Conservation (phyloP, 306 rosid genomes). For the Sindora glabra region DNA sequence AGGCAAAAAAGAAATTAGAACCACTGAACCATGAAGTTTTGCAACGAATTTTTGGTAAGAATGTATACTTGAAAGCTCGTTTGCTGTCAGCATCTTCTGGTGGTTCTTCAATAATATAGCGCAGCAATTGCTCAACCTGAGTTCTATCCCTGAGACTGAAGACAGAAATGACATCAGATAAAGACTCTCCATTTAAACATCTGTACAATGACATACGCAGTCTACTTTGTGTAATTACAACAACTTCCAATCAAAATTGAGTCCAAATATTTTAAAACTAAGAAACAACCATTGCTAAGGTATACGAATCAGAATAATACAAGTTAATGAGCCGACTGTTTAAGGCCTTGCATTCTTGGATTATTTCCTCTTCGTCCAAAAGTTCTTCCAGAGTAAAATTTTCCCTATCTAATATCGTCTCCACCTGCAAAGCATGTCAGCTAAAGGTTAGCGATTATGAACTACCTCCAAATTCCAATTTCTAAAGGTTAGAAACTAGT, state of each 20-base stretch:
- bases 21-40: neutral
- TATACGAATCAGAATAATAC: slow-evolving; percentile 33
- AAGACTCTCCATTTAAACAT: slow-evolving; percentile 13
- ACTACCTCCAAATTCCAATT: slow-evolving; percentile 1
- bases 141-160: slow-evolving; percentile 83
- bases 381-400: slow-evolving; percentile 94
- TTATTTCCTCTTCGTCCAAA: slow-evolving; percentile 94
- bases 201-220: slow-evolving; percentile 3
- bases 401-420: slow-evolving; percentile 83
- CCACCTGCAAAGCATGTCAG: slow-evolving; percentile 66
- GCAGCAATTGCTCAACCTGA: slow-evolving; percentile 87
- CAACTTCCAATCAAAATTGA: slow-evolving; percentile 3
- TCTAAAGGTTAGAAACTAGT: neutral
- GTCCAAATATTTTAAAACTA: neutral
- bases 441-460: neutral
- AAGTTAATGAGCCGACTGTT: slow-evolving; percentile 95
- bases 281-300: neutral
- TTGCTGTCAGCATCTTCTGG: slow-evolving; percentile 90
- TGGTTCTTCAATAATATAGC: slow-evolving; percentile 80
- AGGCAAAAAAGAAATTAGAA: neutral
- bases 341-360: slow-evolving; percentile 98
- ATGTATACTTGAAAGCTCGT: slow-evolving; percentile 86
- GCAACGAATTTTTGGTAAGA: slow-evolving; percentile 5
- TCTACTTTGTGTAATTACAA: neutral
- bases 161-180: neutral